Base-by-base conservation (phyloP, 148 eudicot species). In the Silene latifolia region DNA sequence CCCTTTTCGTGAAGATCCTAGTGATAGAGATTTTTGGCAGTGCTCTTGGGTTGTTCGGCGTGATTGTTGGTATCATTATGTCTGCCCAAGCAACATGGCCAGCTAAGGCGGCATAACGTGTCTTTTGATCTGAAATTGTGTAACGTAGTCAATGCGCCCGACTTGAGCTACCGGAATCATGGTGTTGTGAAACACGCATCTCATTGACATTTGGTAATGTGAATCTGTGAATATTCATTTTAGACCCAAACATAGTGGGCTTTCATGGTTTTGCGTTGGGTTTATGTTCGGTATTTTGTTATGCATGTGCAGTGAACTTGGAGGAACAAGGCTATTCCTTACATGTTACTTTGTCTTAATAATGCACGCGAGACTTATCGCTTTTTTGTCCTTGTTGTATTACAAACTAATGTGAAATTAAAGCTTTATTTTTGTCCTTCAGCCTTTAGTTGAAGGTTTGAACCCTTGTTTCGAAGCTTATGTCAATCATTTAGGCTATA, bases 51-150 rank as follows among this genome's bases (percentile, higher is more conserved):
- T 81, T 95, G 83, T 95, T 95, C 78, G 99, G 99, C 17, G 99
- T 95, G 70, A 95, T 95, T 63, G 99, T 95, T 19, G 99, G 99
- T 62, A 95, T 95, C 60, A 95, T 95, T 76, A 95, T 95, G 97
- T 95, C 99, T 18, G 97, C 97, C 70, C 97, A 95, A 87, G 99
- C 97, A 77, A 85, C 96, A 65, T 95, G 99, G 99, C 99, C 97
- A 2, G 27, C 90, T 9, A 88, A 81, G 76, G 75, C 53, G 25
- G 70, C 74, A 54, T 82, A 48, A 74, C 12, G 20, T 12, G 56
- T 57, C 48, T 2, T 29, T 70, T 64, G 2, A 59, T 8, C 73
- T 4, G 42, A 53, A 72, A 39, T 18, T 65, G 20, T 78, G 78
- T 68, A 82, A 70, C 71, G 47, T 78, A 35, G n/a, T 42, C 54